phyloP scores from a whole-genome alignment of 805 yeast genomes.

The Ascoidea asiatica region DNA sequence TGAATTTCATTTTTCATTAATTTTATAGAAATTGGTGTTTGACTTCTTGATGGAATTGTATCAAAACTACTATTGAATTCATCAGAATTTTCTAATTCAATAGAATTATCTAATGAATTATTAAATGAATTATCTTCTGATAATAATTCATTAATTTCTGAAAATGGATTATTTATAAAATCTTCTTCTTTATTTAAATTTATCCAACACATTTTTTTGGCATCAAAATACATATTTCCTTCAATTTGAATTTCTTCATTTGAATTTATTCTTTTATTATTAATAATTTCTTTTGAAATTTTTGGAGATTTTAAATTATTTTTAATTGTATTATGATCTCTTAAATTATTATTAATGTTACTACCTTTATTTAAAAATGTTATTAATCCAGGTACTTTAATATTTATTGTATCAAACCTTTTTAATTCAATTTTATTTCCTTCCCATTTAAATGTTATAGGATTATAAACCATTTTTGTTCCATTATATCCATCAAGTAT shows the following conservation, averaged over 20 bases:
- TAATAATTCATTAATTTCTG: not conserved
- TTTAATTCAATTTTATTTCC: slow-evolving; percentile 9
- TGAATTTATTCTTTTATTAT: slow-evolving; percentile 2
- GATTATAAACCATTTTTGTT: slow-evolving; percentile 9
- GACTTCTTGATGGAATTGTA: not conserved
- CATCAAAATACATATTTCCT: slow-evolving; percentile 11
- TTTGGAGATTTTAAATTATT: slow-evolving; percentile 4
- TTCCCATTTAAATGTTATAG: slow-evolving; percentile 9
- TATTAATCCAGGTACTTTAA: slow-evolving; percentile 6
- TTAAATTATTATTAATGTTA: not conserved
- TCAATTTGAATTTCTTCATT: slow-evolving; percentile 10
- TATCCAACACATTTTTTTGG: slow-evolving; percentile 10
- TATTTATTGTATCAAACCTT: slow-evolving; percentile 5
- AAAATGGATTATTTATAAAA: not conserved
- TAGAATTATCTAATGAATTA: not conserved
- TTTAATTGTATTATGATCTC: not conserved
- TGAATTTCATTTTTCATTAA: not conserved
- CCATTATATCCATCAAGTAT: slow-evolving; percentile 9
- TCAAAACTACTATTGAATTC: not conserved
- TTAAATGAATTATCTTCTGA: slow-evolving; percentile 10
- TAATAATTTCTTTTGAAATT: not conserved
- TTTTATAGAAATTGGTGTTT: not conserved
- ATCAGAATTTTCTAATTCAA: not conserved
- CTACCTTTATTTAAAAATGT: slow-evolving; percentile 6
- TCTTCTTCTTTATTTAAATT: slow-evolving; percentile 2